A percentile compares a stretch with the other conserved stretches of the same genome.
Evolutionary conservation across 176 grass and related monocot genomes (phyloP).

Genomic region (Avena sativa): DNA sequence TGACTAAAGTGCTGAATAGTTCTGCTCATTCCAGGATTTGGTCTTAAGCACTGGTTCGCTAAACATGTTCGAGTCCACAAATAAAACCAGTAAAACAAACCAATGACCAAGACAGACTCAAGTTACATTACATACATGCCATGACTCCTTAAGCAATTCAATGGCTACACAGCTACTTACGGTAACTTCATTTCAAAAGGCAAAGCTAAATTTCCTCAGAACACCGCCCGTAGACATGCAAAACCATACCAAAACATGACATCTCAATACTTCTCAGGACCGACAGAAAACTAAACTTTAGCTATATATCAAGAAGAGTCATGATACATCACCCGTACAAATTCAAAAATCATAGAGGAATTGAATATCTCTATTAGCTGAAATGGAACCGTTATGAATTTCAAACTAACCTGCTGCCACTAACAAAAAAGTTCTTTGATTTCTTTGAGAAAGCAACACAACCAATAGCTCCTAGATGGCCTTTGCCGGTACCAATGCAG

Average conservation of each 20-base stretch:
- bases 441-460: constrained; percentile 93
- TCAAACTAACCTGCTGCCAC: constrained; percentile 88
- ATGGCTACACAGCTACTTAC: constrained; percentile 6
- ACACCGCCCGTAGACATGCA: background rate
- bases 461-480: constrained; percentile 86
- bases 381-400: background rate
- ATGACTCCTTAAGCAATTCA: background rate
- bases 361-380: background rate
- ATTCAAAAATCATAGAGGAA: background rate
- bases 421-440: constrained; percentile 80
- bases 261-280: constrained; percentile 3
- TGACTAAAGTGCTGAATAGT: background rate
- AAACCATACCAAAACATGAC: background rate
- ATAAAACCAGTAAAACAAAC: constrained; percentile 8
- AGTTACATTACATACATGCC: background rate
- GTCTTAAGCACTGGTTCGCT: background rate
- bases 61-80: constrained; percentile 2
- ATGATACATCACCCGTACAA: background rate
- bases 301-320: background rate
- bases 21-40: constrained; percentile 28
- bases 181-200: constrained; percentile 12
- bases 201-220: constrained; percentile 11
- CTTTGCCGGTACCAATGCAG: constrained; percentile 87
- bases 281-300: background rate
- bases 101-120: background rate